These are phyloP conservation scores for Rubroshorea leprosula DNA, from an alignment of 345 rosid species.

Conservation along the genomic window DNA sequence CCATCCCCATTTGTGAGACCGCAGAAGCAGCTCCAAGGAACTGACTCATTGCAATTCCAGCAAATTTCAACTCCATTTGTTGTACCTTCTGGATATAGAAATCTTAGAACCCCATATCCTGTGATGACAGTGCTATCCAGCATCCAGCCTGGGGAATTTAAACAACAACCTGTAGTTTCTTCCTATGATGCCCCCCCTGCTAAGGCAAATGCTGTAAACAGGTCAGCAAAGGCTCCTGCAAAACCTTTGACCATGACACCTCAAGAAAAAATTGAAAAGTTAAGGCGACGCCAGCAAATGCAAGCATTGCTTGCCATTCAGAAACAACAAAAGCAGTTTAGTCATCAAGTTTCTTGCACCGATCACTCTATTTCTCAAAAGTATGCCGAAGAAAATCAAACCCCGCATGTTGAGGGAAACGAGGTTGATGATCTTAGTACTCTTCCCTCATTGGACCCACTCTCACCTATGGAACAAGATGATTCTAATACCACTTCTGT, in stretches of 20 bases:
- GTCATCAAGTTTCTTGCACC: conserved; percentile 34
- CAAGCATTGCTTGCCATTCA: conserved; percentile 96
- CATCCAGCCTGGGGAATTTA: conserved; percentile 42
- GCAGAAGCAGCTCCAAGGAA: conserved; percentile 44
- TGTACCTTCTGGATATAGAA: conserved; percentile 43
- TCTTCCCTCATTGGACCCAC: conserved; percentile 50
- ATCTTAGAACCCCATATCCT: conserved; percentile 48
- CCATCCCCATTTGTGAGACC: conserved; percentile 36
- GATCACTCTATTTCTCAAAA: conserved; percentile 39
- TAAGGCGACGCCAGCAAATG: conserved; percentile 90
- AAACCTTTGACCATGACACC: conserved; percentile 80
- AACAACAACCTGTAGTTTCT: conserved; percentile 41
- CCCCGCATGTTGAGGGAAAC: conserved; percentile 40
- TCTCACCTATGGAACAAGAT: conserved; percentile 52
- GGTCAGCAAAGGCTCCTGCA: conserved; percentile 31
- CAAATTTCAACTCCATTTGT: conserved; percentile 40
- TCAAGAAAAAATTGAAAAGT: conserved; percentile 85
- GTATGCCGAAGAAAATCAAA: conserved; percentile 38
- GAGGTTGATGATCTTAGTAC: conserved; percentile 38
- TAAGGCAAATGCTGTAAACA: conserved; percentile 31
- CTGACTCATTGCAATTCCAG: conserved; percentile 45
- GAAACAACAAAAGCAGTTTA: conserved; percentile 73
- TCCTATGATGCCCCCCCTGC: conserved; percentile 43
- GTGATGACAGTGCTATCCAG: conserved; percentile 43
- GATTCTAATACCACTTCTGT: conserved; percentile 41